Conservation (phyloP, 2,329 filamentous ascomycete species). For the Monosporascus sp. region DNA sequence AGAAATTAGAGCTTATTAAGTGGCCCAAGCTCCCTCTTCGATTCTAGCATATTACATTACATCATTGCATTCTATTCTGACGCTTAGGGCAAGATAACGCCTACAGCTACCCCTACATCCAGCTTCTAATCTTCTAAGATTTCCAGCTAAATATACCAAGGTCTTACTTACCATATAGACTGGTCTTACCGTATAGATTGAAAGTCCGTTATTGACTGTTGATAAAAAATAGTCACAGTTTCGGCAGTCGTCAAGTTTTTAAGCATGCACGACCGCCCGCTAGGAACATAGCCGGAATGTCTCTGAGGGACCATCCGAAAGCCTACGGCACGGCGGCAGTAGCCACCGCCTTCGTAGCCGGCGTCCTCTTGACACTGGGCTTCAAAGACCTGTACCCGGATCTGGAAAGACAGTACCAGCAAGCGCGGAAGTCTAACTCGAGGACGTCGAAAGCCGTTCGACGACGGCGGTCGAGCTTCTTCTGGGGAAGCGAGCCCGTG, state of each 20-base stretch:
- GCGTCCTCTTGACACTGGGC: slow-evolving; percentile 68
- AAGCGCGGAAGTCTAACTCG: slow-evolving; percentile 29
- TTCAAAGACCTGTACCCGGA: slow-evolving; percentile 78
- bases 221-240: too few species aligned
- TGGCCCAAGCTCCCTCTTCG: slow-evolving; percentile 17
- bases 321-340: slow-evolving; percentile 62
- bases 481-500: slow-evolving; percentile 39
- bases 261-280: too few species aligned
- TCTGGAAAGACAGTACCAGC: slow-evolving; percentile 60
- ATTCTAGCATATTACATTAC: neutral
- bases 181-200: too few species aligned
- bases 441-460: slow-evolving; percentile 3
- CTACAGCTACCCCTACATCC: too few species aligned
- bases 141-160: too few species aligned
- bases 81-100: too few species aligned
- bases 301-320: slow-evolving; percentile 55
- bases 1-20: neutral
- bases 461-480: slow-evolving; percentile 37
- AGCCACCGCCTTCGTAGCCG: slow-evolving; percentile 68
- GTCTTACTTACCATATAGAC: too few species aligned
- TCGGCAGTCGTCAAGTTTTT: too few species aligned
- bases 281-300: slow-evolving; percentile 36
- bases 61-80: slow-evolving; percentile 1
- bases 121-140: too few species aligned
- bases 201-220: too few species aligned